phyloP scores from a whole-genome alignment of 2,329 filamentous ascomycete genomes.

The Incumbomyces lentus region DNA sequence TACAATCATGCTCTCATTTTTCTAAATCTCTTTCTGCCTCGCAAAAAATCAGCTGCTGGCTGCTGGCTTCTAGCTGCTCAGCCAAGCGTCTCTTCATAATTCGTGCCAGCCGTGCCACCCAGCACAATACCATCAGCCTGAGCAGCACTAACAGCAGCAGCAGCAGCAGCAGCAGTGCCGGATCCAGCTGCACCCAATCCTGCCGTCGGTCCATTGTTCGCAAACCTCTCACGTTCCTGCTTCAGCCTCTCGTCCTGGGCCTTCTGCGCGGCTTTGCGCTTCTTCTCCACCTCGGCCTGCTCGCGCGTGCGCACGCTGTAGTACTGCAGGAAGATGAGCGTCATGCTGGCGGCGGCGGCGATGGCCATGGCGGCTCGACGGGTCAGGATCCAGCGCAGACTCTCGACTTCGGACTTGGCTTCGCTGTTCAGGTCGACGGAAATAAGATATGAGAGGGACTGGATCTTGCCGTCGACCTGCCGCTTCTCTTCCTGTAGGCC shows the following conservation, averaged over 20 bases:
- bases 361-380: slow-evolving; percentile 53
- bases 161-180: too few relatives aligned
- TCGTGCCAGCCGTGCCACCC: background rate
- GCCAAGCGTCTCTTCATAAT: slow-evolving; percentile 11
- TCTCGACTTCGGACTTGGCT: slow-evolving; percentile 83
- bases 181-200: slow-evolving; percentile 12
- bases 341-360: slow-evolving; percentile 39
- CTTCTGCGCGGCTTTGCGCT: slow-evolving; percentile 26
- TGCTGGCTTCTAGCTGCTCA: background rate
- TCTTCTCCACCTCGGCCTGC: slow-evolving; percentile 27
- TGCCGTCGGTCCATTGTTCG: slow-evolving; percentile 9
- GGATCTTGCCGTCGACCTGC: slow-evolving; percentile 73
- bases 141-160: slow-evolving; percentile 3
- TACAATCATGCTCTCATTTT: too few relatives aligned
- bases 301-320: slow-evolving; percentile 25
- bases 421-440: slow-evolving; percentile 83
- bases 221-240: slow-evolving; percentile 8
- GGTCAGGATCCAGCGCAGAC: slow-evolving; percentile 73
- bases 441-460: slow-evolving; percentile 94
- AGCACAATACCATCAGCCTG: slow-evolving; percentile 11
- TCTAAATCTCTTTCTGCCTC: too few relatives aligned
- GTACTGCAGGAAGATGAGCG: slow-evolving; percentile 3
- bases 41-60: too few relatives aligned
- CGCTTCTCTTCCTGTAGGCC: slow-evolving; percentile 79
- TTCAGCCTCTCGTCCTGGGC: slow-evolving; percentile 13